These are phyloP conservation scores for Pelargonium hybrid DNA, from an alignment of 441 rosid genomes.

Conservation along the genomic window DNA sequence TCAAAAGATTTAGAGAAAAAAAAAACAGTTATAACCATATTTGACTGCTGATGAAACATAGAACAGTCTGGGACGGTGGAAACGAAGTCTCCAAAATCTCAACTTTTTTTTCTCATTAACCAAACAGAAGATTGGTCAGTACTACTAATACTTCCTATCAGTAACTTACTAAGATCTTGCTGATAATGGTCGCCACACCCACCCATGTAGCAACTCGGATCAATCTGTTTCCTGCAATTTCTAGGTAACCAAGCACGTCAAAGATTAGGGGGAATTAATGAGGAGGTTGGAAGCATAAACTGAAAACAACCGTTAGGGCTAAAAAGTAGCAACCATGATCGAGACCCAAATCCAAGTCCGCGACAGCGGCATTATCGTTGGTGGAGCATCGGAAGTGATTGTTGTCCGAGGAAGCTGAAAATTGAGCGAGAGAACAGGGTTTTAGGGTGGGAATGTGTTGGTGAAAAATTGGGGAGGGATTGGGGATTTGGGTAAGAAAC, in stretches of 20 bases:
- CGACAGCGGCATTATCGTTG: background rate
- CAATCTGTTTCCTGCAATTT: background rate
- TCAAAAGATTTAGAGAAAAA: background rate
- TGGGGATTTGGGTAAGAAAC: background rate
- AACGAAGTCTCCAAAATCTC: background rate
- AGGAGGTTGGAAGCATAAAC: background rate
- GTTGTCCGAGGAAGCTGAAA: background rate
- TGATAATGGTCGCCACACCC: background rate
- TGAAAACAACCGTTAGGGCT: background rate
- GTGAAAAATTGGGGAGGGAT: background rate
- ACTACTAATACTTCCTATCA: background rate
- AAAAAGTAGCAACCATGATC: background rate
- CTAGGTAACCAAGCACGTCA: background rate
- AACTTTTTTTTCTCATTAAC: background rate
- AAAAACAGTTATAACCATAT: background rate
- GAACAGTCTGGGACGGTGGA: background rate
- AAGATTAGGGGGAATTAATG: background rate
- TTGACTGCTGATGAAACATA: background rate
- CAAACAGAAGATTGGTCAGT: background rate
- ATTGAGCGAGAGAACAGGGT: background rate
- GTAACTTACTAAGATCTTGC: constrained; percentile 1
- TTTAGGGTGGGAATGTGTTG: background rate
- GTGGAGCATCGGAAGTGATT: background rate
- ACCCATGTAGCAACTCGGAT: background rate
- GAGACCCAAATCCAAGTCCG: background rate